phyloP scores from a whole-genome alignment of 2,329 filamentous ascomycete species.

The Rhinocladiella similis region DNA sequence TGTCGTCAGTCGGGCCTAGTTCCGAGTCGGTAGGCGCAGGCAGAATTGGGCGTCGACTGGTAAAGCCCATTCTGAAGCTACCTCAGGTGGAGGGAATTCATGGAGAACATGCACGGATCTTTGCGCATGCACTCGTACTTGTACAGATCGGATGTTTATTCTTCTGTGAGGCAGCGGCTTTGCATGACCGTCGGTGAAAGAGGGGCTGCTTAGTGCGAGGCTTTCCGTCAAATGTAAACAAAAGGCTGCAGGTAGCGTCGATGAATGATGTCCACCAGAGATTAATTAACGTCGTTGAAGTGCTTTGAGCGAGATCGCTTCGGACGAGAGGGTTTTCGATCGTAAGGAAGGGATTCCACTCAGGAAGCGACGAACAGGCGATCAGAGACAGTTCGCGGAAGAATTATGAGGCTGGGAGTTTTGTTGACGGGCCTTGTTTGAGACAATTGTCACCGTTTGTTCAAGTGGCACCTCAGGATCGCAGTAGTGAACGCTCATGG shows the following conservation, averaged over 20 bases:
- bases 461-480: neutral
- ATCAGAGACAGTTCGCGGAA: neutral
- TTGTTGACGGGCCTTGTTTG: neutral
- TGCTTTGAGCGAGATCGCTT: neutral
- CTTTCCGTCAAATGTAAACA: constrained; percentile 11
- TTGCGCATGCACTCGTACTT: constrained; percentile 10
- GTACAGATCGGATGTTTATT: constrained; percentile 3
- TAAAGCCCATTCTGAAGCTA: constrained; percentile 47
- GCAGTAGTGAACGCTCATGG: neutral
- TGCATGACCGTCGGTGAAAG: constrained; percentile 10
- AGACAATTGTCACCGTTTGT: neutral
- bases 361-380: neutral
- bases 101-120: constrained; percentile 11
- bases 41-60: constrained; percentile 49
- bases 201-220: neutral
- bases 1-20: constrained; percentile 42
- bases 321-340: neutral
- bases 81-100: constrained; percentile 14
- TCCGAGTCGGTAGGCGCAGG: constrained; percentile 52
- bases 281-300: neutral
- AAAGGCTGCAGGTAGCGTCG: neutral
- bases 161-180: neutral
- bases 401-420: constrained; percentile 25
- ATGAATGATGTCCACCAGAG: neutral
- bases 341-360: neutral